Evolutionary conservation across 371 early-diverging fungal species (phyloP), one percentile per base, ranked within the genome.

Genomic region (Mucor indicus): DNA sequence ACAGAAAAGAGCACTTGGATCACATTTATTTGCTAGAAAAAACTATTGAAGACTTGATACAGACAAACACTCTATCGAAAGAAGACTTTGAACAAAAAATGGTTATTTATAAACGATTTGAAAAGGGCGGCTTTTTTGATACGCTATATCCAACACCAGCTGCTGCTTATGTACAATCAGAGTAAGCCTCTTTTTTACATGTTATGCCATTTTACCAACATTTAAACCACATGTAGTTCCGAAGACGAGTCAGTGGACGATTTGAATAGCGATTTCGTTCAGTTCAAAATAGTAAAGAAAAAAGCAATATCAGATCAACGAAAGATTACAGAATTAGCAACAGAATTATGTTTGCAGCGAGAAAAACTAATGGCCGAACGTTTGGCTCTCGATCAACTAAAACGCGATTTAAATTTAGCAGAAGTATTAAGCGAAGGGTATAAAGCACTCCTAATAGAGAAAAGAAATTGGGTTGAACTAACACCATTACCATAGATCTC

Each of bases 51-150:
- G 63, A 62, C 11, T 31, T 72, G 10, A 36, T 61, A 15, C 55
- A 56, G 4, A 48, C 50, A n/a, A 19, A 65, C 16, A 55, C 63
- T 60, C 45, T 31, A 19, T 41, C 38, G 13, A 50, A 44, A 15
- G 37, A 39, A 13, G 67, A 62, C 19, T 62, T 51, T 38, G 69
- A 69, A 16, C 56, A 55, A 20, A 64, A 64, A 12, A 60, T 59
- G 7, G 33, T 57, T 24, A 62, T 69, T 1, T 69, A 69, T 47
- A 48, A 57, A 45, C 46, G 52, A 13, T 75, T 59, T 62, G 61
- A 62, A 16, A 30, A 63, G 30, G 72, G 75, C 4, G 63, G 62
- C 0, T 75, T 75, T 39, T 75, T 71, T 67, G 72, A 75, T 38
- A 54, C 57, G 9, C 51, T 23, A 25, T 56, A 35, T 57, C 63